A percentile compares a stretch with the other conserved stretches of the same genome.
Evolutionary conservation across 2,329 filamentous ascomycete species (phyloP).

Genomic region (Metarhizium guizhouense): DNA sequence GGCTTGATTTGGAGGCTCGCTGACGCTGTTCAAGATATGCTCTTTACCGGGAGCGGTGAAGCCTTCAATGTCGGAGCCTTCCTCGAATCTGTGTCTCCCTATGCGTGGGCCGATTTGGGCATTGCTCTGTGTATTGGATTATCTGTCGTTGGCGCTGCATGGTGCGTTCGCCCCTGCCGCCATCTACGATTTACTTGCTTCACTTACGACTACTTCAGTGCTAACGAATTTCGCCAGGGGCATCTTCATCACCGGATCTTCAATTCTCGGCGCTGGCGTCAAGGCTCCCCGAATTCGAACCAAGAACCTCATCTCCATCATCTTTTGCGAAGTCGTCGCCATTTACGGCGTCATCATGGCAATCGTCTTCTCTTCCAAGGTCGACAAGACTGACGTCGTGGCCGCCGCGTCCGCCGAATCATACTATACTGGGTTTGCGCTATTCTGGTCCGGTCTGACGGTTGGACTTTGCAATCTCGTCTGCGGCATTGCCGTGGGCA

Average conservation of each 20-base stretch:
- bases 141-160: conserved; percentile 94
- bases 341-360: conserved; percentile 99
- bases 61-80: conserved; percentile 95
- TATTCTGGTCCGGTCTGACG: conserved; percentile 93
- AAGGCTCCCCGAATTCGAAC: conserved; percentile 95
- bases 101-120: conserved; percentile 84
- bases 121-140: conserved; percentile 92
- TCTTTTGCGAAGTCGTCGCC: conserved; percentile 99
- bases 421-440: conserved; percentile 88
- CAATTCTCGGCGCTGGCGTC: conserved; percentile 93
- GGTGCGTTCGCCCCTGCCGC: conserved; percentile 46
- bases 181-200: too few relatives aligned
- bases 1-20: neutral
- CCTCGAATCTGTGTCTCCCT: conserved; percentile 87
- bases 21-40: conserved; percentile 63
- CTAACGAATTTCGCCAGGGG: conserved; percentile 52
- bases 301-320: conserved; percentile 99
- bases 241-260: conserved; percentile 96
- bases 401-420: conserved; percentile 65
- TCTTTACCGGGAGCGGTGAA: conserved; percentile 94
- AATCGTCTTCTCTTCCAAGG: conserved; percentile 91
- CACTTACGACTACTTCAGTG: too few relatives aligned
- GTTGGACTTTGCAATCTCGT: conserved; percentile 94
- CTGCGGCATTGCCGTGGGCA: conserved; percentile 92
- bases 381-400: conserved; percentile 56